phyloP scores from a whole-genome alignment of 2,329 filamentous ascomycete species.

The Byssoonygena ceratinophila region DNA sequence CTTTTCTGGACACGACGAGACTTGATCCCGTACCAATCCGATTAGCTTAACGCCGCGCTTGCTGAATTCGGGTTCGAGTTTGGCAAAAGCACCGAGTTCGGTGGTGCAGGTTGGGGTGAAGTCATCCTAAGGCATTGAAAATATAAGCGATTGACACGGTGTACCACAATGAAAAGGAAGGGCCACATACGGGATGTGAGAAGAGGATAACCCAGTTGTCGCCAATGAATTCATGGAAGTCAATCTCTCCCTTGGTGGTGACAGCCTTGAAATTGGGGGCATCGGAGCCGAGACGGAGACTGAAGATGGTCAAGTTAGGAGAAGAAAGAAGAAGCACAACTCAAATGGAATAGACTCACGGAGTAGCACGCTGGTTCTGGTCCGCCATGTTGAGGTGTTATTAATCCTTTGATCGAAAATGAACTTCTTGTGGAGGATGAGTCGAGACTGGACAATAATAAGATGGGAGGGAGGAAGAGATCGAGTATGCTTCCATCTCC shows the following conservation, averaged over 20 bases:
- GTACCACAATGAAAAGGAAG: not conserved
- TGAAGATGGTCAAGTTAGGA: conserved; percentile 17
- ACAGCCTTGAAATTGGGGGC: conserved; percentile 61
- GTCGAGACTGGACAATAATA: not conserved
- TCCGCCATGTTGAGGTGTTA: conserved; percentile 31
- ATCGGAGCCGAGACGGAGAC: conserved; percentile 54
- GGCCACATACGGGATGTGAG: conserved; percentile 49
- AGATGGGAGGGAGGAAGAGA: not conserved
- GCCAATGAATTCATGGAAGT: conserved; percentile 63
- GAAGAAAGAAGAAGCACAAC: not conserved
- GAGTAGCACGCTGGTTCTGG: conserved; percentile 30
- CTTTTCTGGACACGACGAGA: not conserved
- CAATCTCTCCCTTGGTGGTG: conserved; percentile 55
- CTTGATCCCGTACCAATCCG: conserved; percentile 48
- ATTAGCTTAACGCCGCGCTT: conserved; percentile 85
- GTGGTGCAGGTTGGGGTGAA: conserved; percentile 95
- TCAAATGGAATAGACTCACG: conserved; percentile 25
- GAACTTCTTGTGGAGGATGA: not conserved
- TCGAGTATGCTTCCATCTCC: not conserved
- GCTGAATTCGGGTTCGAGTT: conserved; percentile 76
- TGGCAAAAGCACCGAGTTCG: conserved; percentile 85
- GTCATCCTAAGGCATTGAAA: conserved; percentile 41
- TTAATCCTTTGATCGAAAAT: not conserved
- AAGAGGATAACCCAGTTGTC: conserved; percentile 61
- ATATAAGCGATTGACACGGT: not conserved